A percentile compares a stretch with the other conserved stretches of the same genome.
phyloP scores from a whole-genome alignment of 768 basidiomycete species.

The Mycena metata region DNA sequence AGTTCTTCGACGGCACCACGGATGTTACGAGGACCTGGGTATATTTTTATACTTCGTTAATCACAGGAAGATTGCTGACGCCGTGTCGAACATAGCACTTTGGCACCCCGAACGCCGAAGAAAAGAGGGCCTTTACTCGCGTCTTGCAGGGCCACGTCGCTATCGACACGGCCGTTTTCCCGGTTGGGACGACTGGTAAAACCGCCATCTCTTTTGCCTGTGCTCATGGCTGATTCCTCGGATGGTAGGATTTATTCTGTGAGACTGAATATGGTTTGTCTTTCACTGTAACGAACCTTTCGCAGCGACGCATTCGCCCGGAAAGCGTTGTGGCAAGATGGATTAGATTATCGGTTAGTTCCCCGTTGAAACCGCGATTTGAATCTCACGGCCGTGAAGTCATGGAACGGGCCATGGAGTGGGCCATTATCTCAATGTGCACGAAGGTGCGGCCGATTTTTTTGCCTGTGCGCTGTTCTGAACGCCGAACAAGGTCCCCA shows the following conservation, averaged over 20 bases:
- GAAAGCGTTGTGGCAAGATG: conserved; percentile 86
- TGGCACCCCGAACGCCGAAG: conserved; percentile 84
- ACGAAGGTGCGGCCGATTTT: conserved; percentile 70
- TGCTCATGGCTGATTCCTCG: conserved; percentile 30
- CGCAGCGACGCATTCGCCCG: conserved; percentile 86
- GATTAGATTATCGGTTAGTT: conserved; percentile 75
- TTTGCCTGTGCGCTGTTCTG: neutral
- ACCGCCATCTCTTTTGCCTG: conserved; percentile 32
- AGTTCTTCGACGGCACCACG: conserved; percentile 94
- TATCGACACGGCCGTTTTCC: conserved; percentile 89
- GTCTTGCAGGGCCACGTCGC: conserved; percentile 94
- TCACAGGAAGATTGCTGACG: neutral
- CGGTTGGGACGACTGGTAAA: conserved; percentile 81
- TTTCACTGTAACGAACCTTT: neutral
- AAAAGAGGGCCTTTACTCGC: conserved; percentile 90
- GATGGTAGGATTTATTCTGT: conserved; percentile 68
- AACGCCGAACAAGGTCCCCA: conserved; percentile 61
- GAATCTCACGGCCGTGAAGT: conserved; percentile 50
- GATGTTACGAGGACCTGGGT: conserved; percentile 94
- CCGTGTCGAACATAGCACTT: conserved; percentile 81
- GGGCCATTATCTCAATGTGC: conserved; percentile 94
- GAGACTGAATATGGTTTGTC: conserved; percentile 29
- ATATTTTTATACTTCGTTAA: conserved; percentile 37
- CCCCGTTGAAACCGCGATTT: neutral
- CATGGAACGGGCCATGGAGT: conserved; percentile 97